Percentiles rank a stretch among this genome's conserved stretches.
Evolutionary conservation across 2,329 filamentous ascomycete species (phyloP).

Genomic region (Coniochaeta hoffmannii): DNA sequence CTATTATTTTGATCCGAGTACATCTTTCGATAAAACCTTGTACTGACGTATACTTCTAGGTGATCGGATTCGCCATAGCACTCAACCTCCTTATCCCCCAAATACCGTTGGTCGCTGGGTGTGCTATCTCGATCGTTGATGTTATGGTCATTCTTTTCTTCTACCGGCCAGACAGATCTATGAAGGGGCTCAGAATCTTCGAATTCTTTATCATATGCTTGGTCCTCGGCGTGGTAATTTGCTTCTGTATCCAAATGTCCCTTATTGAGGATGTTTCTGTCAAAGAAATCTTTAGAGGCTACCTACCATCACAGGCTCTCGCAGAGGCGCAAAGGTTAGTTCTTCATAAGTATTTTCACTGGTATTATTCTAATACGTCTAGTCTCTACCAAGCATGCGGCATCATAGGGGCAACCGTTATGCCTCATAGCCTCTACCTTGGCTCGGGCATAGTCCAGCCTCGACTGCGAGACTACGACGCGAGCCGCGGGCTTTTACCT

Average conservation of each 20-base stretch:
- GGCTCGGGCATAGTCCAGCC: constrained; percentile 63
- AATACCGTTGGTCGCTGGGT: constrained; percentile 60
- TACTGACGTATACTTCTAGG: too few species aligned
- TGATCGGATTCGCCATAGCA: constrained; percentile 64
- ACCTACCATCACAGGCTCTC: constrained; percentile 54
- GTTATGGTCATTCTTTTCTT: constrained; percentile 62
- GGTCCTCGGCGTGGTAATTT: constrained; percentile 61
- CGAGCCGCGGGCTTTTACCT: constrained; percentile 45
- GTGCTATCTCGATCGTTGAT: constrained; percentile 60
- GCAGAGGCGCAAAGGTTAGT: constrained; percentile 50
- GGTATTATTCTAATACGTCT: too few species aligned
- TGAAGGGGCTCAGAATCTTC: constrained; percentile 54
- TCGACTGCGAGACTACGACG: constrained; percentile 57
- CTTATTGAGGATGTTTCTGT: constrained; percentile 47
- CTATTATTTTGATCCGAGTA: too few species aligned
- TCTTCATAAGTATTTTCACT: too few species aligned
- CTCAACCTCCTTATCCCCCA: constrained; percentile 57
- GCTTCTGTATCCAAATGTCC: constrained; percentile 63
- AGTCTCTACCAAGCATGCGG: constrained; percentile 65
- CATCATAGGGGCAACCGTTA: constrained; percentile 69
- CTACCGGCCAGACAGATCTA: constrained; percentile 51
- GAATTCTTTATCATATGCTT: constrained; percentile 56
- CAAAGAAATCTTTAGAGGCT: constrained; percentile 57
- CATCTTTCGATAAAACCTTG: too few species aligned
- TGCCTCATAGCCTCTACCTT: constrained; percentile 63